Base-by-base conservation (phyloP, 2,329 filamentous ascomycete species). In the Fusarium sp. region DNA sequence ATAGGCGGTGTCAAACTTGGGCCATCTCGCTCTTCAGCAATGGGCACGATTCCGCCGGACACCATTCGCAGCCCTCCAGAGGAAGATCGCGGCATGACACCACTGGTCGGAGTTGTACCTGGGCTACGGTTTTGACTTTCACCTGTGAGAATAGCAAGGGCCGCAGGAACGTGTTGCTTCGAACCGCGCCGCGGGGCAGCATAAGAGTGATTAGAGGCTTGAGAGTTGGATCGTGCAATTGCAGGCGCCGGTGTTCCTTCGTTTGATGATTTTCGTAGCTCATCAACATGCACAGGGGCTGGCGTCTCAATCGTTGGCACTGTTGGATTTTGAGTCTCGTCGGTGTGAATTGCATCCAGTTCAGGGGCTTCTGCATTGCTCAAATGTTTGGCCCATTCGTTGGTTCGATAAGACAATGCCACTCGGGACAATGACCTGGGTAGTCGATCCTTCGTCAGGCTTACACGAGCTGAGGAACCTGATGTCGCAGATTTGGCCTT, bases 321-420 rank as follows among this genome's bases (percentile, higher is more conserved):
- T 8, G 20, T 42, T 39, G 50, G 44, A 20, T 33, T 50, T 34
- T 44, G 53, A 8, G 59, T 50, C 72, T 85, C 78, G 66, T 85
- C 75, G 6, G 88, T 75, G 24, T 86, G 83, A 14, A 92, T 78
- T 3, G 89, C 86, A 9, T 93, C 90, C 1, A 86, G 79, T 48
- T 90, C 87, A 2, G 94, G 94, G 7, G 83, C 81, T 17, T 98
- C 95, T 8, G 95, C 94, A 42, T 87, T 83, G 67, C 90, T 89
- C 13, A 97, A 84, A 78, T 97, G 94, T 78, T 97, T 98, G 0
- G 94, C 94, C 95, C 95, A 98, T 80, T 98, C 95, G 69, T 97
- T 97, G 3, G 94, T 98, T 59, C 95, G 89, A 76, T 96, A 97
- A 0, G 92, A 92, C 77, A 93, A 83, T 3, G 94, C 91, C 10